phyloP scores from a whole-genome alignment of 2,329 filamentous ascomycete species.

The Chaetomiaceae sp. region DNA sequence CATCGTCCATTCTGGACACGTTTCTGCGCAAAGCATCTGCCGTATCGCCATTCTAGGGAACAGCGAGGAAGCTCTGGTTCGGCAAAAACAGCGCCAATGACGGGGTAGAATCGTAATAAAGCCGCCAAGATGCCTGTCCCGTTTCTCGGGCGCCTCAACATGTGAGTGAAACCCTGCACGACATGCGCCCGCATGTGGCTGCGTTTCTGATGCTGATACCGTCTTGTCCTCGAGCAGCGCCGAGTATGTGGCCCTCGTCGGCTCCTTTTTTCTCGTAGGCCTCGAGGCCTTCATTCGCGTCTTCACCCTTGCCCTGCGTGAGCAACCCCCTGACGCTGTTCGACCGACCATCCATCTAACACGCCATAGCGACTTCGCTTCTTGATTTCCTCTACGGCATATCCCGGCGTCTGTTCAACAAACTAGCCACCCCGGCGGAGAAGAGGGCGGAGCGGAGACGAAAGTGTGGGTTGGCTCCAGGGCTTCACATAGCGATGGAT shows the following conservation, averaged over 20 bases:
- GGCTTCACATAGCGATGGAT: too few species aligned
- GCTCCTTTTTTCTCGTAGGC: constrained; percentile 76
- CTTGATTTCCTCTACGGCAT: constrained; percentile 77
- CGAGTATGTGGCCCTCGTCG: constrained; percentile 83
- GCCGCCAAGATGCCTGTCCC: constrained; percentile 44
- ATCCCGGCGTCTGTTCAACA: constrained; percentile 79
- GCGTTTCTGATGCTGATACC: neutral
- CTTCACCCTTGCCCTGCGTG: constrained; percentile 83
- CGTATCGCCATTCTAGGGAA: neutral
- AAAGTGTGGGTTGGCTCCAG: constrained; percentile 47
- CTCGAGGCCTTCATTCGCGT: constrained; percentile 80
- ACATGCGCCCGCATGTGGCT: neutral
- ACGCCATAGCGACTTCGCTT: constrained; percentile 62
- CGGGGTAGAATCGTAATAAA: constrained; percentile 11
- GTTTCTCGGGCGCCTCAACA: constrained; percentile 49
- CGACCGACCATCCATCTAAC: constrained; percentile 16
- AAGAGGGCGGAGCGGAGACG: constrained; percentile 64
- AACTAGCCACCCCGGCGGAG: constrained; percentile 65
- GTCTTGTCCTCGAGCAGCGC: constrained; percentile 43
- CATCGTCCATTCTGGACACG: neutral
- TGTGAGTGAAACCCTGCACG: constrained; percentile 42
- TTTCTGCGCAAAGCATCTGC: neutral
- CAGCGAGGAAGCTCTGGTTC: neutral
- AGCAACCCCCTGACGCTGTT: constrained; percentile 32
- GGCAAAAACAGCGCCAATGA: constrained; percentile 14